Base-by-base conservation (phyloP, 164 flowering plant species). In the Annona cherimola region DNA sequence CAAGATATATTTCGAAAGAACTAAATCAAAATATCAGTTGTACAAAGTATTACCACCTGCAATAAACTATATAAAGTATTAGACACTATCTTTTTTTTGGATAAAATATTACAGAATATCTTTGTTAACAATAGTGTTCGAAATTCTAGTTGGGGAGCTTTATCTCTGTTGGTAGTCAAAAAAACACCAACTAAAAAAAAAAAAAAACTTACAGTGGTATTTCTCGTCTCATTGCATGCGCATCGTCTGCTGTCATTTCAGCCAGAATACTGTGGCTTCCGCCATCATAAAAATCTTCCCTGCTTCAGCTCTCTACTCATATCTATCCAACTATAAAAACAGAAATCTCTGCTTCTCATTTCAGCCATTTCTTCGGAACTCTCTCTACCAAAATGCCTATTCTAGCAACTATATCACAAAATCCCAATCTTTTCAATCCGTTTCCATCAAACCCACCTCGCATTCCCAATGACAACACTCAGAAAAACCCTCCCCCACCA, bases 371-470 rank as follows among this genome's bases (percentile, higher is more conserved):
- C 42, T 26, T 26, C 35, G 35, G 35, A 26, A 26, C 66, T 18
- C 35, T 61, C 20, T 61, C 63, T 20, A 8, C 0, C 50, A 61
- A 46, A 78, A 87, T 88, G 93, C 80, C 84, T 20, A 79, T 87
- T 63, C 7, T 86, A 2, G 88, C 92, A n/a, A 68, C 80, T 5
- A 80, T 89, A 3, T 84, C 86, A 18, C 57, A 50, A 50, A 76
- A 76, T 5, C 61, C 71, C 73, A 90, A 87, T 75, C 94, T 86
- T 84, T 93, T 93, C 92, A 79, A 94, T 26, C 79, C 90, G 2
- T 81, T 85, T 19, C 89, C 92, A 45, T 70, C 86, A 44, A 82
- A 74, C 5, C 87, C 86, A 4, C 63, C 69, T 66, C 79, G 84
- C n/a, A 72, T 72, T 64, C 71, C 73, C 71, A 73, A 75, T 39